Conservation (phyloP, 306 rosid genomes). For the Gillenia trifoliata region DNA sequence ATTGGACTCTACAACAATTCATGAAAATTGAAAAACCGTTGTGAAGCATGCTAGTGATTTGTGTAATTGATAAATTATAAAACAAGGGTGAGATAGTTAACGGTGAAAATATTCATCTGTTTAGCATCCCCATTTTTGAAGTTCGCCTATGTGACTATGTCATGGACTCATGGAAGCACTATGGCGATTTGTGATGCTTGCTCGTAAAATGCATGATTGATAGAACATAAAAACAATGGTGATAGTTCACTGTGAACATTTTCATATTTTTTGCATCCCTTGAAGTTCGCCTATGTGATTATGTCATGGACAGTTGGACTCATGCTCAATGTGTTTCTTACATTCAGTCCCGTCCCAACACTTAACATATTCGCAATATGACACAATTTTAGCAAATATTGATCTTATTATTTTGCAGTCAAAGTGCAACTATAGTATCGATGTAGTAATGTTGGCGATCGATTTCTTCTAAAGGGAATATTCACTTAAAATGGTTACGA, state of each 20-base stretch:
- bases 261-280: no score
- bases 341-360: not conserved
- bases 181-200: not conserved
- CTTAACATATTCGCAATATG: not conserved
- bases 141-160: no score
- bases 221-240: not conserved
- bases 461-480: not conserved
- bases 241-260: no score
- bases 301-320: not conserved
- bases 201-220: not conserved
- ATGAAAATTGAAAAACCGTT: no score
- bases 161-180: not conserved
- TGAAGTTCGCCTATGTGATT: no score
- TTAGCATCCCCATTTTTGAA: no score
- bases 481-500: not conserved
- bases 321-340: not conserved
- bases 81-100: no score
- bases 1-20: not conserved
- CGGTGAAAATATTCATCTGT: no score
- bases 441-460: not conserved
- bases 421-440: not conserved
- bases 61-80: no score
- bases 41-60: no score
- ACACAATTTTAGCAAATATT: not conserved
- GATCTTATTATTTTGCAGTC: not conserved